phyloP scores from a whole-genome alignment of 2,329 filamentous ascomycete species.

The Ophiognomonia clavigignenti-juglandacearum region DNA sequence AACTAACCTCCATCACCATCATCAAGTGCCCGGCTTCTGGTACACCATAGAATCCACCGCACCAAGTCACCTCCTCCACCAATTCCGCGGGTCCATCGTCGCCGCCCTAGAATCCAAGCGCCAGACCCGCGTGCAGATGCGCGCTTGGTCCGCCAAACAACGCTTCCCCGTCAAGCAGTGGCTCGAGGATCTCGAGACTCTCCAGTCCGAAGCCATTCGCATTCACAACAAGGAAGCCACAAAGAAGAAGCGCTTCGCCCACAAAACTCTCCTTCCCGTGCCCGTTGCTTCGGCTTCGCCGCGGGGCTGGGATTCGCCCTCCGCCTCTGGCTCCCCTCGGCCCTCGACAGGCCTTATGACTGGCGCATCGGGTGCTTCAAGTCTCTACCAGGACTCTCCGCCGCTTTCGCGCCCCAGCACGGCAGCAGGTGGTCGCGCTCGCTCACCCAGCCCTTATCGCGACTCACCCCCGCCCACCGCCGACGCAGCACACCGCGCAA shows the following conservation, averaged over 20 bases:
- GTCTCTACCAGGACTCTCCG: slow-evolving; percentile 11
- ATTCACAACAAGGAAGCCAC: slow-evolving; percentile 1
- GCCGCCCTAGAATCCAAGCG: slow-evolving; percentile 51
- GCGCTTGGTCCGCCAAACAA: slow-evolving; percentile 58
- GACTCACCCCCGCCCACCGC: too few species aligned
- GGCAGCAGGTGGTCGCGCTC: too few species aligned
- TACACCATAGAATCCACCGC: slow-evolving; percentile 50
- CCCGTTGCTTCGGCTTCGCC: too few species aligned
- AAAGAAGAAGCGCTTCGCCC: slow-evolving; percentile 1
- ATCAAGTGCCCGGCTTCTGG: slow-evolving; percentile 68
- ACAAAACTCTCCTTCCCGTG: slow-evolving; percentile 2
- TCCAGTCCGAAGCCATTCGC: slow-evolving; percentile 52
- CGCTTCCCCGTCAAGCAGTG: slow-evolving; percentile 63
- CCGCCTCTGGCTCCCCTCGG: background rate
- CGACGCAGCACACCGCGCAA: too few species aligned
- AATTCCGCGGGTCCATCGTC: slow-evolving; percentile 59
- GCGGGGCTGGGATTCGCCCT: background rate
- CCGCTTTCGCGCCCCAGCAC: background rate
- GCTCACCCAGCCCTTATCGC: too few species aligned
- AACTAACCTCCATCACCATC: too few species aligned
- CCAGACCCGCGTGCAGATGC: slow-evolving; percentile 55
- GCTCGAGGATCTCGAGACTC: slow-evolving; percentile 57
- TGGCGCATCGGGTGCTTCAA: slow-evolving; percentile 18
- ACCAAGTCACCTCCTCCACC: slow-evolving; percentile 55
- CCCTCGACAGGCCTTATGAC: slow-evolving; percentile 2